Evolutionary conservation across 1,284 basidiomycete genomes (phyloP), one percentile per base, ranked within the genome.

Genomic region (Sanghuangporus baumii): DNA sequence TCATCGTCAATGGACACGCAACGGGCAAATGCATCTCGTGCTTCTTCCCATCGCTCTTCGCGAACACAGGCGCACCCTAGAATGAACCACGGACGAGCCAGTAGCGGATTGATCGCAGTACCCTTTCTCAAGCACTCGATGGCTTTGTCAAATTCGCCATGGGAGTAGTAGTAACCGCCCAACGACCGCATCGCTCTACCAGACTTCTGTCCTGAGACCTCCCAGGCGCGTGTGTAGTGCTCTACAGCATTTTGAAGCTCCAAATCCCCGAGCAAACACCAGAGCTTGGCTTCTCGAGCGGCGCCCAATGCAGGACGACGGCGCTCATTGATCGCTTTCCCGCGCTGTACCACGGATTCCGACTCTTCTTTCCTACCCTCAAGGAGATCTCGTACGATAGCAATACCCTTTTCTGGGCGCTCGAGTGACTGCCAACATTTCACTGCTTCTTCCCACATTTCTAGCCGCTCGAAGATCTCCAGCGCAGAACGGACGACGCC

Each of bases 381-480:
- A 31, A 98, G 77, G 11, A 98, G 77, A 71, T 96, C 93, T 31
- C 83, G 81, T 26, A 97, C 92, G 70, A 97, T 85, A 0, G 78
- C 73, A 65, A 93, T 81, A 0, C 88, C 96, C 70, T 86, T 86
- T 62, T 91, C 90, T 11, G 83, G 83, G 63, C 84, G 79, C 67
- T 96, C 95, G 75, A 96, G 81, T 31, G 86, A 79, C 66, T 88
- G 86, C 78, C 89, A 90, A 73, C 95, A 97, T 65, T 83, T 81
- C 31, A 94, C 93, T 7, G 91, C 94, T 66, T 97, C 92, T 75
- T 96, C 95, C 94, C 94, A 98, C 93, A 97, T 94, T 76, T 98
- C 94, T 62, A 96, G 78, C 51, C 91, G 82, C 73, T 93, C 90
- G 72, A 94, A 98, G 63, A 97, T 94, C 73, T 92, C 94, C 57